Evolutionary conservation across 2,329 filamentous ascomycete species (phyloP), one percentile per base, ranked within the genome.

Genomic region (Fusarium euwallaceae): DNA sequence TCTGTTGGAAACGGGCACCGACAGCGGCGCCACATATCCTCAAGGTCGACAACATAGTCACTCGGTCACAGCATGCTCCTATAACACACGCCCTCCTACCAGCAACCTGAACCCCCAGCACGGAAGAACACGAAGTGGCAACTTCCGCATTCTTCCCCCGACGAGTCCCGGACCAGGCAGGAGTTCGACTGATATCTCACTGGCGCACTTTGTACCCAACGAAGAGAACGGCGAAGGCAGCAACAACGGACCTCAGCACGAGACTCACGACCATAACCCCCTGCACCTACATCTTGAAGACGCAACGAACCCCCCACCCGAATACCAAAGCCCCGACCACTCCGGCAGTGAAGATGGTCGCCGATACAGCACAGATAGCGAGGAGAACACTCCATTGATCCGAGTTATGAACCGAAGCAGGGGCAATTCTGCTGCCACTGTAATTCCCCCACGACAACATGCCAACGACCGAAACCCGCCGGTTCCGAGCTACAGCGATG

Each of bases 181-280:
- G 77, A 97, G 94, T 79, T 95, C 97, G 10, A 98, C 97, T 12
- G 97, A 98, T 82, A 99, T 99, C 75, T 98, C 95, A 10, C 89
- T 99, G 58, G 94, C 95, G 32, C 95, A 96, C 79, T 88, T 98
- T 63, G 92, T 94, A 53, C 93, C 89, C 4, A 87, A 85, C 72
- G 92, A 95, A 76, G 89, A 91, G 66, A 90, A 87, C n/a, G 94
- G 95, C 79, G 94, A 95, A 67, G 83, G 79, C 76, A 74, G 84
- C 80, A 70, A 66, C 77, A 76, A 71, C 64, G 67, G 72, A 60
- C 69, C 66, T 64, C 74, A 79, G 9, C 70, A 77, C 39, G 74
- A 80, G 45, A 76, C 69, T 1, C 79, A 81, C 62, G 79, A 86
- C 66, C 80, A 84, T 58, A 84, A 84, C 37, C 82, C 83, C 1